These are phyloP conservation scores for Botrytis deweyae DNA, from an alignment of 2,329 filamentous ascomycete genomes.

Conservation along the genomic window DNA sequence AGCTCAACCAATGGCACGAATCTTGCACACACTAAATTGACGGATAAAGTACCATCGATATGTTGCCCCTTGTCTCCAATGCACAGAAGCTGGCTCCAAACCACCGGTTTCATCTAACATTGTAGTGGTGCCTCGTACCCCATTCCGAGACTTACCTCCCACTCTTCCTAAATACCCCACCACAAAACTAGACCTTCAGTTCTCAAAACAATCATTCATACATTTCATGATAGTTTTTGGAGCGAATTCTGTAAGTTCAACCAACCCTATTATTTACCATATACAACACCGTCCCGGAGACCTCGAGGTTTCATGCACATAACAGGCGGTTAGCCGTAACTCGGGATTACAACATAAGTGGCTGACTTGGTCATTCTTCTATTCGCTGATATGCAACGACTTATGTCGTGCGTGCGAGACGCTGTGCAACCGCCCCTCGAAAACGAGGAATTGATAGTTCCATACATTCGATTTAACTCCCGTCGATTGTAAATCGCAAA, in stretches of 20 bases:
- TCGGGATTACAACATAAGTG: constrained; percentile 4
- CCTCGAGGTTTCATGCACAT: neutral
- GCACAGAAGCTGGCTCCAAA: neutral
- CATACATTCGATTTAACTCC: neutral
- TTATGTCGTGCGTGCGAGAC: neutral
- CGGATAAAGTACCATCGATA: neutral
- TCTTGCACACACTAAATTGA: neutral
- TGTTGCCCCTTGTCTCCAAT: neutral
- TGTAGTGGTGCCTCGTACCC: neutral
- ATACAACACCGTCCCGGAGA: neutral
- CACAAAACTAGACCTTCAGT: neutral
- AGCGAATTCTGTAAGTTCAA: neutral
- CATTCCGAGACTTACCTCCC: constrained; percentile 9
- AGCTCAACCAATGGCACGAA: neutral
- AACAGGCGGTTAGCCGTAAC: neutral
- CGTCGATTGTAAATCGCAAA: neutral
- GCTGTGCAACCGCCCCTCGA: neutral
- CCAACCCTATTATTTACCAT: neutral
- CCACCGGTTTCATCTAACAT: neutral
- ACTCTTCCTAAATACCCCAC: neutral
- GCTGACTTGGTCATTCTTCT: neutral
- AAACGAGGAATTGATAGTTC: neutral
- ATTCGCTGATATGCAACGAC: neutral
- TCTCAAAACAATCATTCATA: neutral
- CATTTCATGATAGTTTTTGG: neutral